phyloP scores from a whole-genome alignment of 2,329 filamentous ascomycete species.

The Colletotrichum incanum region DNA sequence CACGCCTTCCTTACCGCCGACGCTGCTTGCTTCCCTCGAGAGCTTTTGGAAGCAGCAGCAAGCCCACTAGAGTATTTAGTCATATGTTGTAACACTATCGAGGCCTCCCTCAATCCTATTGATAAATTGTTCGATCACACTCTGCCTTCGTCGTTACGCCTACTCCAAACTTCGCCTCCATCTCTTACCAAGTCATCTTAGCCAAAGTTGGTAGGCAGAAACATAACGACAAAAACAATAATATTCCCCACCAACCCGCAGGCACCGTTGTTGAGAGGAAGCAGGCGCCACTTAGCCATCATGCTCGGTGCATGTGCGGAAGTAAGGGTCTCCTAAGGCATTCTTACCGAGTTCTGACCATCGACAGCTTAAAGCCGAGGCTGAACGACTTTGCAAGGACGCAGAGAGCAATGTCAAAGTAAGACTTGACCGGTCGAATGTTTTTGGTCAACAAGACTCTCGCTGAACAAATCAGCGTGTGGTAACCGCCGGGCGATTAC shows the following conservation, averaged over 20 bases:
- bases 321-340: background rate
- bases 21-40: background rate
- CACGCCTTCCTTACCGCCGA: background rate
- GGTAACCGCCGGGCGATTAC: too few species aligned
- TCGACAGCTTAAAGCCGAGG: background rate
- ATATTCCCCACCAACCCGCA: background rate
- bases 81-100: too few species aligned
- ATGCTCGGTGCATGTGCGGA: background rate
- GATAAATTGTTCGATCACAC: too few species aligned
- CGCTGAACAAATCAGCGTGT: too few species aligned
- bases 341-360: background rate
- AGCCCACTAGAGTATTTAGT: background rate
- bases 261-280: background rate
- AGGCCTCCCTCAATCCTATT: too few species aligned
- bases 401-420: background rate
- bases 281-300: background rate
- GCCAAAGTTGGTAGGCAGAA: too few species aligned
- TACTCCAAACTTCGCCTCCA: too few species aligned
- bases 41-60: background rate
- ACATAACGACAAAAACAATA: too few species aligned
- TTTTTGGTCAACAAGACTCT: background rate
- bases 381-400: background rate
- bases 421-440: background rate
- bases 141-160: too few species aligned
- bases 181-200: too few species aligned